Evolutionary conservation across 1,284 basidiomycete genomes (phyloP).

Genomic region (Grifola frondosa): DNA sequence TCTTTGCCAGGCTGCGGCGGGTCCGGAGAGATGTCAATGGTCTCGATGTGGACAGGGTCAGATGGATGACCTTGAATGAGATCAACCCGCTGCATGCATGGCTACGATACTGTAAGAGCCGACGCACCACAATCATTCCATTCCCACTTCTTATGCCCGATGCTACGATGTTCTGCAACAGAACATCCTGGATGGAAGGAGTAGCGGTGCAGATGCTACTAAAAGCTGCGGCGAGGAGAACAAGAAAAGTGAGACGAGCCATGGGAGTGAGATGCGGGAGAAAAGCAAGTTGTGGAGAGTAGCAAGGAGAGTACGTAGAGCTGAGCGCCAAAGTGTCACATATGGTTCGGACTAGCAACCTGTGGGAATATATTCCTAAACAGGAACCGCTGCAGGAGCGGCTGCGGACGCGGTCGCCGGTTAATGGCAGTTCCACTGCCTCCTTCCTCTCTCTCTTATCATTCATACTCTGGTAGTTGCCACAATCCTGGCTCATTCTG

Average conservation of each 20-base stretch:
- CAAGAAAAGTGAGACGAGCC: slow-evolving; percentile 42
- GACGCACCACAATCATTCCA: slow-evolving; percentile 62
- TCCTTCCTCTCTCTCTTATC: too few relatives aligned
- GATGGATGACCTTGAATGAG: slow-evolving; percentile 42
- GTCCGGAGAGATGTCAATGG: slow-evolving; percentile 72
- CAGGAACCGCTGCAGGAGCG: too few relatives aligned
- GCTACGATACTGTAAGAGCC: not conserved
- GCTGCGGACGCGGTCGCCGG: too few relatives aligned
- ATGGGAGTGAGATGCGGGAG: slow-evolving; percentile 29
- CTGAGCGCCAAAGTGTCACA: too few relatives aligned
- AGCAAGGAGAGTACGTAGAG: slow-evolving; percentile 9
- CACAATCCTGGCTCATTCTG: too few relatives aligned
- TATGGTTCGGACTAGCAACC: too few relatives aligned
- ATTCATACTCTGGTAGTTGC: too few relatives aligned
- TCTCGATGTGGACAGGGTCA: slow-evolving; percentile 59
- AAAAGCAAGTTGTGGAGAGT: slow-evolving; percentile 6
- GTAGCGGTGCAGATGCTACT: slow-evolving; percentile 34
- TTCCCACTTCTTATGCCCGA: slow-evolving; percentile 47
- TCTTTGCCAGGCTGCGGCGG: slow-evolving; percentile 83
- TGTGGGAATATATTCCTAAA: too few relatives aligned
- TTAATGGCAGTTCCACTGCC: too few relatives aligned
- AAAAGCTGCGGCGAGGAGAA: slow-evolving; percentile 37
- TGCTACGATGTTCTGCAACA: slow-evolving; percentile 31
- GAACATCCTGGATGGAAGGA: slow-evolving; percentile 39
- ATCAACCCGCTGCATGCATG: not conserved